Percentiles rank a stretch among this genome's conserved stretches.
Conservation (phyloP, 1,139 yeast genomes). For the Candida tropicalis region DNA sequence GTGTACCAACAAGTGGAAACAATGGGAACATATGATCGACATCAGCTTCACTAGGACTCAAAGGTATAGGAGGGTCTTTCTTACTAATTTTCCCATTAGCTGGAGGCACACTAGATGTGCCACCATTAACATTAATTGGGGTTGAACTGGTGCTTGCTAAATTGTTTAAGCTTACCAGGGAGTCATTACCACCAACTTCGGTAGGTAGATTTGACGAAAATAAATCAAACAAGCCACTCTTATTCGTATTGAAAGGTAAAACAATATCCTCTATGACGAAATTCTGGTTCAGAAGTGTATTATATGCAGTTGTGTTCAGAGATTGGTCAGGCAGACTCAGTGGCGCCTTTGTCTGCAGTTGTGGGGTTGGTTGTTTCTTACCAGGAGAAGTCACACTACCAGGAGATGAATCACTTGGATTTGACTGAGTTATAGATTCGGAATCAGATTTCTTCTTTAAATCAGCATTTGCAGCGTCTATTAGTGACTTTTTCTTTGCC, state of each 20-base stretch:
- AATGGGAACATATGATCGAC: constrained; percentile 48
- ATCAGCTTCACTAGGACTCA: constrained; percentile 17
- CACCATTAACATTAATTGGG: constrained; percentile 2
- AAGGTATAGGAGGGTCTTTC: constrained; percentile 4
- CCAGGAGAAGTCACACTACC: constrained; percentile 10
- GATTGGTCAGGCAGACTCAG: constrained; percentile 7
- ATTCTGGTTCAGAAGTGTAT: constrained; percentile 18
- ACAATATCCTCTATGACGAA: constrained; percentile 37
- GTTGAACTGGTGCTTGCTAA: constrained; percentile 8
- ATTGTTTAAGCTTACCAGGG: constrained; percentile 6
- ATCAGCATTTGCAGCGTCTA: constrained; percentile 26
- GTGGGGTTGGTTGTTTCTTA: constrained; percentile 6
- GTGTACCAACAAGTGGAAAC: constrained; percentile 53
- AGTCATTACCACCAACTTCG: constrained; percentile 4
- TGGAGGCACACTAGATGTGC: background rate
- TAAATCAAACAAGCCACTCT: constrained; percentile 33
- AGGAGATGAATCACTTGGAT: constrained; percentile 14
- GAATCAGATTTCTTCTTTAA: constrained; percentile 14
- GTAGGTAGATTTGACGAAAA: constrained; percentile 21
- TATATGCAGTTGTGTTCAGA: constrained; percentile 2
- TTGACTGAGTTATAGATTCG: constrained; percentile 6
- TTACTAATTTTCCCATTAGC: background rate
- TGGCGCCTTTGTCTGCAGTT: constrained; percentile 6
- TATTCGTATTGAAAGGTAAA: constrained; percentile 32
- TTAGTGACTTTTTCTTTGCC: constrained; percentile 31